A percentile compares a stretch with the other conserved stretches of the same genome.
phyloP scores from a whole-genome alignment of 2,329 filamentous ascomycete genomes.

The Cercospora citrullina region DNA sequence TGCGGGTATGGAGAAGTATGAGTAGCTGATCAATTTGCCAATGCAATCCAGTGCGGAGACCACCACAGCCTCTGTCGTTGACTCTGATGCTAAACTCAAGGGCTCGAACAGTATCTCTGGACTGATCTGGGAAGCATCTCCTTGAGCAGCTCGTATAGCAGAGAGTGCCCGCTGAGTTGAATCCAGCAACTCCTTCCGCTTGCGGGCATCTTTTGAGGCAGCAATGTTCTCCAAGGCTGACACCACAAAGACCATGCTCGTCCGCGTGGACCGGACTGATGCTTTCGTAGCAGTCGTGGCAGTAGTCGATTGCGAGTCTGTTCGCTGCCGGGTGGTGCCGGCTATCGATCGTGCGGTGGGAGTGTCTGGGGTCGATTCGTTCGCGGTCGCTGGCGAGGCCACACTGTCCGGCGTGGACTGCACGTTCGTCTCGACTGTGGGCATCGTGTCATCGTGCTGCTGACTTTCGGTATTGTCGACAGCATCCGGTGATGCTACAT shows the following conservation, averaged over 20 bases:
- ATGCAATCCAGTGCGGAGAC: constrained; percentile 95
- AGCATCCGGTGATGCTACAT: constrained; percentile 6
- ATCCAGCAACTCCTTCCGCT: constrained; percentile 80
- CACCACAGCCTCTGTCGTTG: constrained; percentile 78
- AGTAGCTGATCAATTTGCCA: constrained; percentile 97
- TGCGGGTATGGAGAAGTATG: constrained; percentile 77
- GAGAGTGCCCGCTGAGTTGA: constrained; percentile 77
- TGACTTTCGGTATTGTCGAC: constrained; percentile 17
- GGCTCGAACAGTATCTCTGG: constrained; percentile 91
- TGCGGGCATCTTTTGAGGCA: constrained; percentile 84
- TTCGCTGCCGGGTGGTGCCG: constrained; percentile 47
- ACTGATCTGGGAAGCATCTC: constrained; percentile 77
- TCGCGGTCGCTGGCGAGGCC: constrained; percentile 23
- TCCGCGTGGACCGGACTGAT: constrained; percentile 63
- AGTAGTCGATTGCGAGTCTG: constrained; percentile 62
- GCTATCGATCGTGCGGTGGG: constrained; percentile 17
- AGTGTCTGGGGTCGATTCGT: constrained; percentile 25
- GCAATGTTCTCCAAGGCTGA: constrained; percentile 91
- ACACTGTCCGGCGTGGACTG: constrained; percentile 18
- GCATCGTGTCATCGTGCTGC: constrained; percentile 4
- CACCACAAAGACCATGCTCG: constrained; percentile 93
- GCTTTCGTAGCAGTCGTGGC: constrained; percentile 51
- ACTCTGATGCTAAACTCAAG: constrained; percentile 83
- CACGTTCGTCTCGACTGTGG: constrained; percentile 6
- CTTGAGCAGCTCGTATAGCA: constrained; percentile 73